These are phyloP conservation scores for Globisporangium barbulae DNA, from an alignment of 352 stramenopile species.

Conservation along the genomic window DNA sequence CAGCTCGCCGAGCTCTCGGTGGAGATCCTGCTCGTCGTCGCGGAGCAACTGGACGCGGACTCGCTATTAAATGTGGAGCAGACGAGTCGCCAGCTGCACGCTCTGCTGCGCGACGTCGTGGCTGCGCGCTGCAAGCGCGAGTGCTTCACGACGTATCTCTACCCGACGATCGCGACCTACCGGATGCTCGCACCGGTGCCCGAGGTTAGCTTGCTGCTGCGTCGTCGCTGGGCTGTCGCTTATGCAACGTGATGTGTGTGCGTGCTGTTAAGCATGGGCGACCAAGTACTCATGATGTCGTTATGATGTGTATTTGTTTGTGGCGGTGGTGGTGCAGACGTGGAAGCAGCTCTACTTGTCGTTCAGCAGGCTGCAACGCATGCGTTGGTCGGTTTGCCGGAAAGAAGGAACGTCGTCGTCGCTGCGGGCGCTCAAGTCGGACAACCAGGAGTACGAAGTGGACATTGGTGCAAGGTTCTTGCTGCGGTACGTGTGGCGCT, in stretches of 20 bases:
- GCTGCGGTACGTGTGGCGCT: constrained; percentile 27
- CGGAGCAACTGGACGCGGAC: constrained; percentile 30
- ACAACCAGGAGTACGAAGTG: constrained; percentile 65
- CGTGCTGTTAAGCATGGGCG: too few species aligned
- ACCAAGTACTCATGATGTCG: background rate
- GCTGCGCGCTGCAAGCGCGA: constrained; percentile 58
- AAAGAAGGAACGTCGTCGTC: constrained; percentile 45
- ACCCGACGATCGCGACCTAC: constrained; percentile 62
- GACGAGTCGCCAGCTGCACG: constrained; percentile 17
- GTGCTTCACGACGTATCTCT: constrained; percentile 56
- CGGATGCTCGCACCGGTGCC: constrained; percentile 57
- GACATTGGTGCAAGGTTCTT: constrained; percentile 40
- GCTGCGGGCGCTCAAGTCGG: constrained; percentile 53
- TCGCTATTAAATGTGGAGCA: constrained; percentile 41
- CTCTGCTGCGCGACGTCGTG: constrained; percentile 12
- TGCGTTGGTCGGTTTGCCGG: constrained; percentile 43
- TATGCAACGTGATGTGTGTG: background rate
- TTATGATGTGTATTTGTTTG: background rate
- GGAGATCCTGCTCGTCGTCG: constrained; percentile 38
- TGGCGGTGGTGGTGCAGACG: constrained; percentile 24
- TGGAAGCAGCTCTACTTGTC: constrained; percentile 58
- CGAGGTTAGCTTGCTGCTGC: constrained; percentile 14
- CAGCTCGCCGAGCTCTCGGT: constrained; percentile 29
- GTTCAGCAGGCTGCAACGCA: constrained; percentile 33
- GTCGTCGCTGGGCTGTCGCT: background rate